phyloP scores from a whole-genome alignment of 1,139 yeast genomes.

The Pichia sp. region DNA sequence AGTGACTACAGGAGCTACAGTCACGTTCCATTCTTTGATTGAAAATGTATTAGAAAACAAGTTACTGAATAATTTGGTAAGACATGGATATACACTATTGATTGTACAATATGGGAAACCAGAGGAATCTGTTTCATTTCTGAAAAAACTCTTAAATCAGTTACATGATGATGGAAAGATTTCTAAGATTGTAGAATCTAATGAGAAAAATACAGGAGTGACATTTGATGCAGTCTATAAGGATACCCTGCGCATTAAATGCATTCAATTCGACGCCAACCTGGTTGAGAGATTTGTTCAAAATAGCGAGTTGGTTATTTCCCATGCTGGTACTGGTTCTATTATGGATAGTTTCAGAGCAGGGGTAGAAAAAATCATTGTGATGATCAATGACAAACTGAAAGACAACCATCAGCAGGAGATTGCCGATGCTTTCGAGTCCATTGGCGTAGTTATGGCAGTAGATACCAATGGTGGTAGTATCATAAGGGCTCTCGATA shows the following conservation, averaged over 20 bases:
- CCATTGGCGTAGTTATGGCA: conserved; percentile 1
- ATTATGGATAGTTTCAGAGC: conserved; percentile 64
- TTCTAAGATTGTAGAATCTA: not conserved
- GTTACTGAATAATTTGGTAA: conserved; percentile 31
- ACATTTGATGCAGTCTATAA: not conserved
- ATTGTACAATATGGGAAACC: conserved; percentile 68
- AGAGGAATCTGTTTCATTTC: conserved; percentile 6
- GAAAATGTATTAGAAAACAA: conserved; percentile 28
- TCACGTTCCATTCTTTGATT: conserved; percentile 58
- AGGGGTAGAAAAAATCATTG: conserved; percentile 34
- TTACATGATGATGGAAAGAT: too few relatives aligned
- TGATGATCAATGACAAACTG: conserved; percentile 57
- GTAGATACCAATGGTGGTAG: not conserved
- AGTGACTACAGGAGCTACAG: conserved; percentile 83
- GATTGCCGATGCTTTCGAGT: conserved; percentile 53
- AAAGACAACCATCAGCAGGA: conserved; percentile 88
- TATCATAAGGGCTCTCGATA: not conserved
- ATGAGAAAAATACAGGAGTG: not conserved
- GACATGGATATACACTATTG: conserved; percentile 23
- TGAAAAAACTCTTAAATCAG: too few relatives aligned
- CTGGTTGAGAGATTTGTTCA: conserved; percentile 32
- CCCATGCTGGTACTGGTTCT: conserved; percentile 95
- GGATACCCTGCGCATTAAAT: conserved; percentile 22
- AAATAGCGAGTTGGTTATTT: conserved; percentile 36
- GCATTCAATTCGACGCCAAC: conserved; percentile 40